Evolutionary conservation across 2,329 filamentous ascomycete genomes (phyloP), one percentile per base, ranked within the genome.

Genomic region (Blumeriella jaapii): DNA sequence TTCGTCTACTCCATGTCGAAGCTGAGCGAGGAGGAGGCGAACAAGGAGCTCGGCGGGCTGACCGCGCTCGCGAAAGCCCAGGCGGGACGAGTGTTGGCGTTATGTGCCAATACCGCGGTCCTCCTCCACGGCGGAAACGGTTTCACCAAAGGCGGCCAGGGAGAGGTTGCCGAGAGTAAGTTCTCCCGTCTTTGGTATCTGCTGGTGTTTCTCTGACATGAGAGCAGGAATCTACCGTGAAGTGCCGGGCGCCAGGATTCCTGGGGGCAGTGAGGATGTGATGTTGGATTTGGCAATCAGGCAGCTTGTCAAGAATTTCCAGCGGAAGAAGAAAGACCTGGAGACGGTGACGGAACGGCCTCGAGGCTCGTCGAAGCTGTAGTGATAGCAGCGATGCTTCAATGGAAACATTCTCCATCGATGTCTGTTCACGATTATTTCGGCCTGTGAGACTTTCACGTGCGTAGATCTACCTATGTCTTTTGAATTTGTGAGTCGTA

Each of bases 111-210:
- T 48, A 74, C 68, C 35, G 78, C 80, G 1, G 69, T 82, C 29
- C 55, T 85, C 36, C 56, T 86, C 15, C 84, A 85, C 54, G 81
- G 81, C 3, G 81, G 82, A 2, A 82, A 78, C 52, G 81, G 80
- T 0, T 82, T 74, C 47, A 83, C 80, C 0, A 68, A 67, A 42
- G 69, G 66, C 9, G 81, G 82, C 0, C 74, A 79, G 55, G 82
- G 82, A 13, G 78, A 82, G 56, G 60, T 82, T 43, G 68, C 73
- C 19, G 79, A 85, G 56, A 71, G 77, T 71, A 61, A 65, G 70
- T 71, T 28, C 35, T 7, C 29, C 31, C 19, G 13, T 3, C 15
- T 15, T 4, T 29, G 19, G 14, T 5, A 18, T 34, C 8, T 13
- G 2, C 2, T 12, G n/a, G 26, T 23, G n/a, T 15, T 3, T 16